Conservation (phyloP, 78 protist species). For the Dictyostelium capitatum region DNA sequence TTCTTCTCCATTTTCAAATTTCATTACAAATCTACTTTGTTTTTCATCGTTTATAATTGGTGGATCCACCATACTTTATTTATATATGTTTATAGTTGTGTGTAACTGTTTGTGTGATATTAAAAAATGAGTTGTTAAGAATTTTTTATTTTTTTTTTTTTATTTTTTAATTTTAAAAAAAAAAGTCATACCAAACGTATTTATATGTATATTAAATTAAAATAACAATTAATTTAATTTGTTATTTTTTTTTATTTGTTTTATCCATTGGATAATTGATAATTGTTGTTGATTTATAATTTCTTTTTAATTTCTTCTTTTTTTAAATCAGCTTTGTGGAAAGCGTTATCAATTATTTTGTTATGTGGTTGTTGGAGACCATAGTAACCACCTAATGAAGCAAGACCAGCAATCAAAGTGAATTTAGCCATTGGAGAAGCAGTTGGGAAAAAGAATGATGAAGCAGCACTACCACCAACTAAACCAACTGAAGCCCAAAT, state of each 20-base stretch:
- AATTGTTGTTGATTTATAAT: conserved; percentile 7
- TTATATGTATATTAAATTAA: too few species aligned
- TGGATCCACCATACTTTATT: background rate
- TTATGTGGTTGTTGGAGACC: conserved; percentile 45
- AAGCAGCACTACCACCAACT: conserved; percentile 39
- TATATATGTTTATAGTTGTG: background rate
- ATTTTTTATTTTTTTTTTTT: background rate
- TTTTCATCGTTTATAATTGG: background rate
- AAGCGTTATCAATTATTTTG: background rate
- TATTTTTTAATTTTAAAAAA: background rate
- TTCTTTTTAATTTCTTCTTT: conserved; percentile 3
- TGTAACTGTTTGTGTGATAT: background rate
- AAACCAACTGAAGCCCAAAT: conserved; percentile 70
- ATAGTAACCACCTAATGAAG: conserved; percentile 55
- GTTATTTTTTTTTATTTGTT: too few species aligned
- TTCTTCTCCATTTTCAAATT: conserved; percentile 8
- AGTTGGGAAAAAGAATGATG: conserved; percentile 33
- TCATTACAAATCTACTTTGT: background rate
- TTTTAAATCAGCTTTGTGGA: background rate
- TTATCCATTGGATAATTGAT: too few species aligned
- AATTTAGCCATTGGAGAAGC: conserved; percentile 11
- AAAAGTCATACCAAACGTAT: too few species aligned
- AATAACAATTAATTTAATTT: background rate
- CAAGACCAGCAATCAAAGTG: conserved; percentile 36
- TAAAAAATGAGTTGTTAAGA: background rate